Evolutionary conservation across 73 alveolate genomes (phyloP).

Genomic region (Paramecium tetraurelia): DNA sequence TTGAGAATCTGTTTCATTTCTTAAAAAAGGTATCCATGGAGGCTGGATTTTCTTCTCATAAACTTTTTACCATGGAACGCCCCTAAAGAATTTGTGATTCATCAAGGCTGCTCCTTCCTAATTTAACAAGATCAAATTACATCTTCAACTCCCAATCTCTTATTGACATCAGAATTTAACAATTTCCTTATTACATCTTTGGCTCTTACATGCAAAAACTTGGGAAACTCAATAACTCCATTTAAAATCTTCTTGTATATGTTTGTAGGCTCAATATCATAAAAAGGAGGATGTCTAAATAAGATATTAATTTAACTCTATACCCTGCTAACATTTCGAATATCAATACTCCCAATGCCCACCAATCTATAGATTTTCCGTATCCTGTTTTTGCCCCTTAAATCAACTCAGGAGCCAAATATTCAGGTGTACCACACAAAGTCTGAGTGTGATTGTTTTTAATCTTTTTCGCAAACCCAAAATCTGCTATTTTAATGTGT

Average conservation of each 20-base stretch:
- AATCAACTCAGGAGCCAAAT: conserved; percentile 80
- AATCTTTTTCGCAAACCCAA: conserved; percentile 81
- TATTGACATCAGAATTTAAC: conserved; percentile 47
- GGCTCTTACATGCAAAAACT: conserved; percentile 48
- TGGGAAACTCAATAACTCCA: conserved; percentile 62
- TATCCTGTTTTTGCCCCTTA: conserved; percentile 71
- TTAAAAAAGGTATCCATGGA: conserved; percentile 60
- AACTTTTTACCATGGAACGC: conserved; percentile 52
- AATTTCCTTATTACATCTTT: conserved; percentile 54
- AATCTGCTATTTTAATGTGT: conserved; percentile 81
- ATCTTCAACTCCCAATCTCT: conserved; percentile 56
- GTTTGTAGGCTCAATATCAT: conserved; percentile 72
- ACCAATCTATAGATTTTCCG: conserved; percentile 78
- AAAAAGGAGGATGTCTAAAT: conserved; percentile 81
- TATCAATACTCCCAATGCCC: conserved; percentile 84
- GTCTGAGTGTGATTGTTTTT: conserved; percentile 68
- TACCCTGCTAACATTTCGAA: conserved; percentile 82
- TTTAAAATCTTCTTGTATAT: conserved; percentile 64
- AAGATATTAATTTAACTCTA: neutral
- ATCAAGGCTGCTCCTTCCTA: conserved; percentile 53
- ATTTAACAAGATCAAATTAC: conserved; percentile 16
- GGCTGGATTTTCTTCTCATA: conserved; percentile 34
- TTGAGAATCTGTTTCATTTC: conserved; percentile 41
- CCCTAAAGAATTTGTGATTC: conserved; percentile 51
- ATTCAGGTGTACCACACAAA: conserved; percentile 77